Percentiles rank a stretch among this genome's conserved stretches.
phyloP scores from a whole-genome alignment of 2,329 filamentous ascomycete genomes.

The Colletotrichum paranaense region DNA sequence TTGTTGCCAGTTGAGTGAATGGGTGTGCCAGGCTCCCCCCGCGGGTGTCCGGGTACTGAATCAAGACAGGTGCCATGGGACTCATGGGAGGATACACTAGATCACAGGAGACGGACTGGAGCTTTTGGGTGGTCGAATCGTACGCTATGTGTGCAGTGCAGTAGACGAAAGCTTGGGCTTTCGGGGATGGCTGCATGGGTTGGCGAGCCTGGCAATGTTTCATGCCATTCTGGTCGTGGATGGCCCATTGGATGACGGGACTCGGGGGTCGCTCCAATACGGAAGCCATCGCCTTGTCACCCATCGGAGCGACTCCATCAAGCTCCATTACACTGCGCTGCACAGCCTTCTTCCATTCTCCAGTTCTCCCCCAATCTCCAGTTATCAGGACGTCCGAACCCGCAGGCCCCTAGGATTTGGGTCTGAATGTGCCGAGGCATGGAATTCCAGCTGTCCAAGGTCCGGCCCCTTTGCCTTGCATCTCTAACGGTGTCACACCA shows the following conservation, averaged over 20 bases:
- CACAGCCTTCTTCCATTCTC: conserved; percentile 25
- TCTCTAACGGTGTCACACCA: conserved; percentile 17
- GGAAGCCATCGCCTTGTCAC: conserved; percentile 27
- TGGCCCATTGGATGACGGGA: conserved; percentile 3
- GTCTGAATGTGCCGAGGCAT: conserved; percentile 22
- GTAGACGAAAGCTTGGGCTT: conserved; percentile 15
- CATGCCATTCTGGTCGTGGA: conserved; percentile 11
- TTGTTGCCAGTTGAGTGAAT: not conserved
- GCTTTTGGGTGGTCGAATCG: conserved; percentile 19
- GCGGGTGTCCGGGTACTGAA: conserved; percentile 1
- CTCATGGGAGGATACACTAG: not conserved
- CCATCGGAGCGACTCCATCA: conserved; percentile 30
- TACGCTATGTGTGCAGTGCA: conserved; percentile 13
- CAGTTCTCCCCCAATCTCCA: not conserved
- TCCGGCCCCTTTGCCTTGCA: not conserved
- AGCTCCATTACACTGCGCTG: conserved; percentile 24
- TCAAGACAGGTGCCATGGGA: not conserved
- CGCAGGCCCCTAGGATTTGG: not conserved
- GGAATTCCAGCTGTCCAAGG: not conserved
- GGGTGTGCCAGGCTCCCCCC: not conserved
- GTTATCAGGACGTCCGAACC: conserved; percentile 7
- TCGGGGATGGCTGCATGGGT: not conserved
- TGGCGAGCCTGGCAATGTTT: conserved; percentile 24
- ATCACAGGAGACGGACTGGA: conserved; percentile 4
- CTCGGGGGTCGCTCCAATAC: conserved; percentile 25